Conservation (phyloP, 768 basidiomycete genomes). For the Hortiboletus flavorubellus region DNA sequence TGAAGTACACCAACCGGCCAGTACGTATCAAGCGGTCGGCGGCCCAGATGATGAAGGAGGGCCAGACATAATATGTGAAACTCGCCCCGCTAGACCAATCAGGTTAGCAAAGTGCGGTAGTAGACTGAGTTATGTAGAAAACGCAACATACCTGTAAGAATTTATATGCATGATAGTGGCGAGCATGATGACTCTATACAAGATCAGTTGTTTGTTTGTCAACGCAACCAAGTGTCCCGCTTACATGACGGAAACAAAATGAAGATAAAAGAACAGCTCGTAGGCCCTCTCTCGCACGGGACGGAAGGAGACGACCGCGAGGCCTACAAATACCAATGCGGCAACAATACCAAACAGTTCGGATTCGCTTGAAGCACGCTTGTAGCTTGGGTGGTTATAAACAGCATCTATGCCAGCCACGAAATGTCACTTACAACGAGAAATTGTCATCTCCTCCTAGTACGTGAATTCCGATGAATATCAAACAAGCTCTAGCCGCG, state of each 20-base stretch:
- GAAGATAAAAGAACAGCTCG: constrained; percentile 48
- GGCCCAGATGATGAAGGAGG: constrained; percentile 51
- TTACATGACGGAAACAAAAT: constrained; percentile 42
- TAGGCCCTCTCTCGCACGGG: constrained; percentile 48
- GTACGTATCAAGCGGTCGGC: constrained; percentile 47
- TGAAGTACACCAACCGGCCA: constrained; percentile 40
- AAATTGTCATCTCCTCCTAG: constrained; percentile 20
- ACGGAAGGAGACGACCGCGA: constrained; percentile 44
- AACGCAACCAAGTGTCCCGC: constrained; percentile 3
- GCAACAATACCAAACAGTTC: constrained; percentile 37
- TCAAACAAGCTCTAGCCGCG: constrained; percentile 40
- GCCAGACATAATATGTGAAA: constrained; percentile 41
- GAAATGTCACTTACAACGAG: constrained; percentile 8
- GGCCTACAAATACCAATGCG: constrained; percentile 34
- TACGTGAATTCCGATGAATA: constrained; percentile 49
- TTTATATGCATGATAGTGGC: constrained; percentile 41
- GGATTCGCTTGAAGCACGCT: not conserved
- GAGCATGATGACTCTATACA: constrained; percentile 28
- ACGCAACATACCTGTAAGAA: constrained; percentile 27
- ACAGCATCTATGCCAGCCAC: not conserved
- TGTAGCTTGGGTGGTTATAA: constrained; percentile 6
- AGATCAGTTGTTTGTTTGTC: constrained; percentile 38
- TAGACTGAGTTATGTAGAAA: constrained; percentile 12
- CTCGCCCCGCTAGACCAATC: constrained; percentile 13
- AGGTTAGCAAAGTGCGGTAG: not conserved